Percentiles rank a stretch among this genome's conserved stretches.
Conservation (phyloP, 345 rosid species). For the Lepidium sativum region DNA sequence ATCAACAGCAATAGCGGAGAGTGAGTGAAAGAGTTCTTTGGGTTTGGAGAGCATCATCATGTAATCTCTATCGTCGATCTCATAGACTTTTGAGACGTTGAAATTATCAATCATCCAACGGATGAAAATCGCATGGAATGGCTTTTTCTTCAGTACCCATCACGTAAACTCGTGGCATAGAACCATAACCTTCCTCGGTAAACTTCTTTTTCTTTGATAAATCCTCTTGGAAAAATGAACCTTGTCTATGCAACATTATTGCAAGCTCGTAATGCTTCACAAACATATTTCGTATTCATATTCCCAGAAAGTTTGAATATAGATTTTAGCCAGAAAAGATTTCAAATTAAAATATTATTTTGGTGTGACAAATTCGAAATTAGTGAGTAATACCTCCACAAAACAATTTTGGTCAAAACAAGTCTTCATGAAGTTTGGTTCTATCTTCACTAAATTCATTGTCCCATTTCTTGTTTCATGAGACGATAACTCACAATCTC, state of each 20-base stretch:
- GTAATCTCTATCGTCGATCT: conserved; percentile 30
- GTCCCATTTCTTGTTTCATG: conserved; percentile 16
- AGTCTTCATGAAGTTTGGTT: conserved; percentile 22
- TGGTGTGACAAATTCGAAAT: not conserved
- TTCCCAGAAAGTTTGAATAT: not conserved
- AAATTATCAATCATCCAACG: conserved; percentile 28
- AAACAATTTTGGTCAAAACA: conserved; percentile 23
- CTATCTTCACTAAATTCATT: conserved; percentile 22
- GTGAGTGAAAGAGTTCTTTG: conserved; percentile 8
- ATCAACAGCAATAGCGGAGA: conserved; percentile 15
- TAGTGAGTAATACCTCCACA: conserved; percentile 5
- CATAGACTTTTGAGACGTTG: conserved; percentile 22
- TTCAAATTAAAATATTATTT: too few relatives aligned
- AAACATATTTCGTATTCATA: too few relatives aligned
- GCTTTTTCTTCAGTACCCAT: conserved; percentile 29
- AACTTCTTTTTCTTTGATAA: conserved; percentile 11
- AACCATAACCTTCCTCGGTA: too few relatives aligned
- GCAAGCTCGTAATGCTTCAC: conserved; percentile 28
- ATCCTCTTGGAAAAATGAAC: conserved; percentile 28
- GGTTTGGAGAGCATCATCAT: conserved; percentile 30
- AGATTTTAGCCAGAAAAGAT: too few relatives aligned
- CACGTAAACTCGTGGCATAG: conserved; percentile 28
- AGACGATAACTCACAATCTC: conserved; percentile 18
- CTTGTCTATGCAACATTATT: conserved; percentile 20
- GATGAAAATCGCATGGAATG: conserved; percentile 26